Evolutionary conservation across 352 stramenopile genomes (phyloP).

Genomic region (Globisporangium splendens): DNA sequence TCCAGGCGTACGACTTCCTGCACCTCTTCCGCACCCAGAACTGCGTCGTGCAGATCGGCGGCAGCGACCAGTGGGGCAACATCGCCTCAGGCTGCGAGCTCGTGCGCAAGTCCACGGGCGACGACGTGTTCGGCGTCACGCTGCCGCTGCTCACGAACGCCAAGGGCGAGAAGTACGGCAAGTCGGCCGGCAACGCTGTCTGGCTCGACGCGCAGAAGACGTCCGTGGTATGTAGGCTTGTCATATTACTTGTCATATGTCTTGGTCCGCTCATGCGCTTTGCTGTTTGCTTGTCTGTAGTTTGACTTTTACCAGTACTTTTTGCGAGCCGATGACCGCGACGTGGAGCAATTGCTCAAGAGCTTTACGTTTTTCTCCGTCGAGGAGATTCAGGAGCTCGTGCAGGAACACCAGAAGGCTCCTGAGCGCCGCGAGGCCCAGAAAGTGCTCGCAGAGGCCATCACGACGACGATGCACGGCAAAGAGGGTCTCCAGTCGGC

Average conservation of each 20-base stretch:
- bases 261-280: background rate
- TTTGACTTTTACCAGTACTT: constrained; percentile 95
- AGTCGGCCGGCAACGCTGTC: constrained; percentile 97
- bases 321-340: constrained; percentile 79
- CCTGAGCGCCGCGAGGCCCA: constrained; percentile 81
- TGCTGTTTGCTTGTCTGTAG: constrained; percentile 25
- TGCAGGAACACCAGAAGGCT: constrained; percentile 63
- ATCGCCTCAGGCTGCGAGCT: constrained; percentile 97
- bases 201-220: constrained; percentile 96
- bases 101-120: constrained; percentile 86
- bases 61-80: constrained; percentile 99
- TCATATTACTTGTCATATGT: background rate
- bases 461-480: constrained; percentile 95
- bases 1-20: constrained; percentile 99
- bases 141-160: constrained; percentile 96
- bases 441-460: constrained; percentile 62
- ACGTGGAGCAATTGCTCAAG: constrained; percentile 96
- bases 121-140: constrained; percentile 93
- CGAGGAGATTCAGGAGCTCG: constrained; percentile 90
- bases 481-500: constrained; percentile 66
- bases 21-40: constrained; percentile 91
- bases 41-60: constrained; percentile 95
- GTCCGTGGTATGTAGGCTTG: constrained; percentile 89
- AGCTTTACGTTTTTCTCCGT: constrained; percentile 97
- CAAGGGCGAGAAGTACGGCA: constrained; percentile 99